phyloP scores from a whole-genome alignment of 2,329 filamentous ascomycete genomes.

The Talaromyces islandicus region DNA sequence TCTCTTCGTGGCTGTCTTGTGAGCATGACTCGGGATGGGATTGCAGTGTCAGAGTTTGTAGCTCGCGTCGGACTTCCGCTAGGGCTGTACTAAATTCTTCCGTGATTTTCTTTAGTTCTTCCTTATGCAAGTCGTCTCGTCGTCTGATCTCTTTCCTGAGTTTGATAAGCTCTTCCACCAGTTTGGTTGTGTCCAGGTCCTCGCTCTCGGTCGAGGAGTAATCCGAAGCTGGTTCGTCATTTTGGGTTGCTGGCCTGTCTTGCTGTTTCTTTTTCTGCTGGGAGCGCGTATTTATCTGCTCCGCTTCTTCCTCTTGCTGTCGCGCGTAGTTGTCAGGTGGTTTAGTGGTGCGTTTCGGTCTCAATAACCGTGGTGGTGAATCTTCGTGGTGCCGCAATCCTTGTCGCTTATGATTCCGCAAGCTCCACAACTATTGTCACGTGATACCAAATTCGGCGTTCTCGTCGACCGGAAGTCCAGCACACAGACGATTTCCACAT shows the following conservation, averaged over 20 bases:
- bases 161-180: slow-evolving; percentile 14
- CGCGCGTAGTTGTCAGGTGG: slow-evolving; percentile 13
- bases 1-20: no score
- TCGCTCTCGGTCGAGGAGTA: slow-evolving; percentile 2
- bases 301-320: slow-evolving; percentile 16
- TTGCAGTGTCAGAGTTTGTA: slow-evolving; percentile 14
- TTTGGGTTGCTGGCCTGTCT: slow-evolving; percentile 10
- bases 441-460: no score
- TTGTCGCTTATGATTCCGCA: no score
- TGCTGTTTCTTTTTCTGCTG: slow-evolving; percentile 14
- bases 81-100: slow-evolving; percentile 16
- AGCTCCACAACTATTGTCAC: no score
- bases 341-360: slow-evolving; percentile 15
- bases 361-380: slow-evolving; percentile 16
- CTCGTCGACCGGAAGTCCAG: no score
- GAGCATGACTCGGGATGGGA: not conserved
- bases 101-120: slow-evolving; percentile 16
- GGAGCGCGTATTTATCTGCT: slow-evolving; percentile 13
- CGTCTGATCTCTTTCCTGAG: slow-evolving; percentile 18
- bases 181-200: slow-evolving; percentile 1
- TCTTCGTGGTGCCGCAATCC: no score
- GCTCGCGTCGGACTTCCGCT: slow-evolving; percentile 13
- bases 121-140: slow-evolving; percentile 15
- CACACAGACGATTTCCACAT: no score
- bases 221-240: slow-evolving; percentile 13